Conservation (phyloP, 495 filamentous ascomycete species). For the Amorphotheca resinae region DNA sequence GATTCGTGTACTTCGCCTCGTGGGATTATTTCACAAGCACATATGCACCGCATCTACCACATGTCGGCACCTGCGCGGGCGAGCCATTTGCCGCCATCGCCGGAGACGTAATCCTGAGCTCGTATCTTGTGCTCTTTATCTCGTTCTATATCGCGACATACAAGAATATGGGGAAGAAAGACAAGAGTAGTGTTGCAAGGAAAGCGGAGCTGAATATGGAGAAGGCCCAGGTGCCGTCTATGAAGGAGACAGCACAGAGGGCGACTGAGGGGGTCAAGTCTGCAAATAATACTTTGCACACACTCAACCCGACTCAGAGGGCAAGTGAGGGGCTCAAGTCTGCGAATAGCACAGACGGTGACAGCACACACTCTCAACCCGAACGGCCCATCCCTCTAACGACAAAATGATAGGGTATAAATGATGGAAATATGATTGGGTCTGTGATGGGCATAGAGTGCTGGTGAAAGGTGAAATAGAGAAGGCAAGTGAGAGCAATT, state of each 20-base stretch:
- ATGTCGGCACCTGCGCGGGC: slow-evolving; percentile 73
- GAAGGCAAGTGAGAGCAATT: no score
- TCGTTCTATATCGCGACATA: slow-evolving; percentile 98
- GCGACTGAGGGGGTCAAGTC: slow-evolving; percentile 2
- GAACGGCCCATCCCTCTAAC: no score
- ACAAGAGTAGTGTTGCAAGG: slow-evolving; percentile 1
- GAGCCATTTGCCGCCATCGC: slow-evolving; percentile 96
- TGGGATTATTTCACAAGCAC: slow-evolving; percentile 89
- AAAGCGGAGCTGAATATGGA: slow-evolving; percentile 5
- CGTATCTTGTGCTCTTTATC: slow-evolving; percentile 95
- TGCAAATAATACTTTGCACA: background rate
- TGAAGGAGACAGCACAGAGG: slow-evolving; percentile 1
- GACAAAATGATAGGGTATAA: no score
- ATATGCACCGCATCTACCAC: slow-evolving; percentile 80
- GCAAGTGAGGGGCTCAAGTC: no score
- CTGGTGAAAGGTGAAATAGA: no score
- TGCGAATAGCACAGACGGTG: no score
- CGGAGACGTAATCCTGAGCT: slow-evolving; percentile 81
- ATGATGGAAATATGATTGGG: no score
- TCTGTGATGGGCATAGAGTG: no score
- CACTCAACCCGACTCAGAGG: background rate
- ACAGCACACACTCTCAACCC: no score
- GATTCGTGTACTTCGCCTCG: slow-evolving; percentile 91
- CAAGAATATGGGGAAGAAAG: slow-evolving; percentile 62
- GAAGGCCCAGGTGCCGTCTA: slow-evolving; percentile 5